Evolutionary conservation across 2,329 filamentous ascomycete genomes (phyloP).

Genomic region (Pseudohalonectria lignicola): DNA sequence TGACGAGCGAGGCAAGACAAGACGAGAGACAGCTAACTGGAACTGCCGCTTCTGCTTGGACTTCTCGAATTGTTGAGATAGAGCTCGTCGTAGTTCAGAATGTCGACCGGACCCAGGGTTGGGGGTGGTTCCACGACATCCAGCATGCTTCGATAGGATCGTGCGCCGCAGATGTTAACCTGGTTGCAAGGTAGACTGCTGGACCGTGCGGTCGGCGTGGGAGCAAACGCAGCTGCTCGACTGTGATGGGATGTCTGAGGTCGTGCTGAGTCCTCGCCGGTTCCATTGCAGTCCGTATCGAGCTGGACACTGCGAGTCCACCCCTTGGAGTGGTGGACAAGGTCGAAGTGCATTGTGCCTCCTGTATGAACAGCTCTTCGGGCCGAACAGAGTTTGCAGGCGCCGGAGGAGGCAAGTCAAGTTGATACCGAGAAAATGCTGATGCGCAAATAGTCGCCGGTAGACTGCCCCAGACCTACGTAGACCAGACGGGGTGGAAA

Average conservation of each 20-base stretch:
- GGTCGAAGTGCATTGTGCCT: conserved; percentile 27
- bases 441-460: no score
- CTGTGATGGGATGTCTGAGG: conserved; percentile 9
- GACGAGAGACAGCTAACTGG: conserved; percentile 24
- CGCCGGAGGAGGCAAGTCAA: no score
- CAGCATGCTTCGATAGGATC: conserved; percentile 41
- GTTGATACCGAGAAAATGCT: no score
- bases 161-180: conserved; percentile 22
- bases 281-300: conserved; percentile 19
- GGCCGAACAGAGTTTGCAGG: no score
- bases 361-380: no score
- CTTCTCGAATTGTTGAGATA: conserved; percentile 20
- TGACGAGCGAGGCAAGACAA: conserved; percentile 12
- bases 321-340: conserved; percentile 29
- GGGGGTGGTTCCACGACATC: conserved; percentile 38
- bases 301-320: conserved; percentile 39
- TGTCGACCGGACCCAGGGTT: conserved; percentile 28
- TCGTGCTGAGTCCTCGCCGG: conserved; percentile 7
- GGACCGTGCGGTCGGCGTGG: conserved; percentile 17
- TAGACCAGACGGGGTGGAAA: no score
- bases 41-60: conserved; percentile 2
- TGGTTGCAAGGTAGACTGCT: conserved; percentile 21
- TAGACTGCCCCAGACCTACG: no score
- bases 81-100: conserved; percentile 36
- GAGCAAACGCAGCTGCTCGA: conserved; percentile 8